Percentiles rank a stretch among this genome's conserved stretches.
Conservation (phyloP, 2,329 filamentous ascomycete species). For the Lasiodiplodia hormozganensis region DNA sequence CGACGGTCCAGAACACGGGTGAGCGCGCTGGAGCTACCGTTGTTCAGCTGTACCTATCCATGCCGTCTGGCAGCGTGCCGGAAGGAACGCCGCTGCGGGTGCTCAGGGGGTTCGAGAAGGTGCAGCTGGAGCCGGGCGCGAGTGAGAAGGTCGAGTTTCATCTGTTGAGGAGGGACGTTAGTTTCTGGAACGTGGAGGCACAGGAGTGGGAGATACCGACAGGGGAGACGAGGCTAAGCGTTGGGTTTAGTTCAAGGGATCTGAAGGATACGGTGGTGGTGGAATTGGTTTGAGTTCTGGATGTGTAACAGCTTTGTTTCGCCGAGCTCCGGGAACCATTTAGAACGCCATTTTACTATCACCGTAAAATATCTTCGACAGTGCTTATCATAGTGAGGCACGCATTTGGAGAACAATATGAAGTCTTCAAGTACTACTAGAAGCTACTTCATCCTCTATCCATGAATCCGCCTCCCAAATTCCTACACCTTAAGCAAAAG, state of each 20-base stretch:
- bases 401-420: too few relatives aligned
- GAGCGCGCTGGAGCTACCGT: constrained; percentile 45
- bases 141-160: constrained; percentile 56
- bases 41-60: constrained; percentile 47
- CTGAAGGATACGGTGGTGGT: constrained; percentile 31
- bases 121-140: constrained; percentile 64
- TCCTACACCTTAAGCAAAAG: constrained; percentile 66
- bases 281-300: too few relatives aligned
- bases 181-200: constrained; percentile 26
- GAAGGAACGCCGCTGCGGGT: constrained; percentile 61
- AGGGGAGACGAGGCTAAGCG: constrained; percentile 39
- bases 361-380: too few relatives aligned
- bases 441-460: too few relatives aligned
- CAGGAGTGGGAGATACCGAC: constrained; percentile 36
- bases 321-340: too few relatives aligned
- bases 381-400: too few relatives aligned
- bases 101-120: constrained; percentile 68
- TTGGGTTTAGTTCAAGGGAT: constrained; percentile 44
- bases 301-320: too few relatives aligned
- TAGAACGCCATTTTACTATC: too few relatives aligned
- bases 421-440: too few relatives aligned
- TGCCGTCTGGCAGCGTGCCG: constrained; percentile 50
- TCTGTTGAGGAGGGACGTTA: constrained; percentile 31
- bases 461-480: too few relatives aligned
- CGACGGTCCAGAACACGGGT: constrained; percentile 45